Base-by-base conservation (phyloP, 2,329 filamentous ascomycete species). In the Shiraia bambusicola region DNA sequence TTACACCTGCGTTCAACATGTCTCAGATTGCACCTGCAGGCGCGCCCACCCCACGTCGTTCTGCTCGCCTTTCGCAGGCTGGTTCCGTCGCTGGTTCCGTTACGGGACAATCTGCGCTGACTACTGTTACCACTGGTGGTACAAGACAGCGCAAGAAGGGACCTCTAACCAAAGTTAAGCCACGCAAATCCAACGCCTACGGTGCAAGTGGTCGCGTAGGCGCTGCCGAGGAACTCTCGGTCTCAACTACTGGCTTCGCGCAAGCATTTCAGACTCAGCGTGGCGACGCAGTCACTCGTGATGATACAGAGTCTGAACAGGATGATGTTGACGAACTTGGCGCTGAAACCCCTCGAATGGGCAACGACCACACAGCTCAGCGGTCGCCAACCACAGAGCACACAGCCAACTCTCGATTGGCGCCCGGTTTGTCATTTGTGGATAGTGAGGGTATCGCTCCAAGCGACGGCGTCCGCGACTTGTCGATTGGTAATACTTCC, bases 111-210 rank as follows among this genome's bases (percentile, higher is more conserved):
- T 53, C 56, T 26, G 49, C 49, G 4, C 38, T 54, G 3, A 60
- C 59, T 6, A 49, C 45, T 2, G 22, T 46, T 19, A 52, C 58
- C 17, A 42, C 46, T n/a, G 42, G 46, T 3, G 49, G 49, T 4
- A 48, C 51, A 4, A 51, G 45, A 7, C 52, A 48, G 15, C 49
- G 52, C n/a, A 55, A 49, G 26, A 58, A 55, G 32, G 58, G 47
- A 6, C 51, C 61, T 2, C 49, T 67, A 4, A 59, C 63, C 10
- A 61, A 66, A 46, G 49, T 65, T 31, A 61, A 61, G 19, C 31
- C 56, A 15, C 59, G 59, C 16, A 51, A 58, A 31, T 69, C 67
- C 4, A 61, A 63, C 35, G 64, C 65, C 1, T 71, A 71, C 40
- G 68, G 68, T 27, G 53, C 67, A 15, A 57, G 55, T 40, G 66